phyloP scores from a whole-genome alignment of 2,329 filamentous ascomycete species.

The Trematosphaeria pertusa region DNA sequence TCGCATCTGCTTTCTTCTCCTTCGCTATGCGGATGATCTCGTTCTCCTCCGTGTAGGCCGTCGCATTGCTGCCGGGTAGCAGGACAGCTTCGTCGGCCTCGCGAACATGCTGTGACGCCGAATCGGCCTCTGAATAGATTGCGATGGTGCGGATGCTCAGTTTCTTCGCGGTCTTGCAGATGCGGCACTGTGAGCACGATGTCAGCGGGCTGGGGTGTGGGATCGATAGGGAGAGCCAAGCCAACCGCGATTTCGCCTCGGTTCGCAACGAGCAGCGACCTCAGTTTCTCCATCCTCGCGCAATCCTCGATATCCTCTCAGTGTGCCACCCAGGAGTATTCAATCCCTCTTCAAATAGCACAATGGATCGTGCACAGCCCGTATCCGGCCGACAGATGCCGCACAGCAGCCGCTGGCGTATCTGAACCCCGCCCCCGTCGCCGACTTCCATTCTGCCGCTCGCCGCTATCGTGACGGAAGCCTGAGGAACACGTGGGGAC shows the following conservation, averaged over 20 bases:
- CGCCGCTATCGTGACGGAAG: neutral
- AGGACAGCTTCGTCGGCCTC: slow-evolving; percentile 62
- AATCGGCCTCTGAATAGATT: slow-evolving; percentile 65
- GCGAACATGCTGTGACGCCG: slow-evolving; percentile 61
- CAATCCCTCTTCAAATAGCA: no score
- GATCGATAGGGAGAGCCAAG: neutral
- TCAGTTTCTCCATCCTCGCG: slow-evolving; percentile 52
- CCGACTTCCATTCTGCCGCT: no score
- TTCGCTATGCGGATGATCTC: slow-evolving; percentile 61
- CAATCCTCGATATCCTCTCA: no score
- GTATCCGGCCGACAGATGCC: no score
- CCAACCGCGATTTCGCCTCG: slow-evolving; percentile 63
- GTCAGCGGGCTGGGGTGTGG: slow-evolving; percentile 18
- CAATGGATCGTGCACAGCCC: no score
- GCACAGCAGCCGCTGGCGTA: no score
- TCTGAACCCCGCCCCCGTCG: neutral
- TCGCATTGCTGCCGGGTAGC: slow-evolving; percentile 56
- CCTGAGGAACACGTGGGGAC: neutral
- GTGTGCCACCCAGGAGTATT: no score
- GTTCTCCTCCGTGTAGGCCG: slow-evolving; percentile 58
- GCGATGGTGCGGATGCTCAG: slow-evolving; percentile 61
- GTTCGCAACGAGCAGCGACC: slow-evolving; percentile 65
- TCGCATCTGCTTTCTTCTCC: slow-evolving; percentile 58
- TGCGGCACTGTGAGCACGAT: slow-evolving; percentile 48
- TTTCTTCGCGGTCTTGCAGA: slow-evolving; percentile 59